Evolutionary conservation across 345 rosid species (phyloP), one percentile per base, ranked within the genome.

Genomic region (Arabidopsis arenosa): DNA sequence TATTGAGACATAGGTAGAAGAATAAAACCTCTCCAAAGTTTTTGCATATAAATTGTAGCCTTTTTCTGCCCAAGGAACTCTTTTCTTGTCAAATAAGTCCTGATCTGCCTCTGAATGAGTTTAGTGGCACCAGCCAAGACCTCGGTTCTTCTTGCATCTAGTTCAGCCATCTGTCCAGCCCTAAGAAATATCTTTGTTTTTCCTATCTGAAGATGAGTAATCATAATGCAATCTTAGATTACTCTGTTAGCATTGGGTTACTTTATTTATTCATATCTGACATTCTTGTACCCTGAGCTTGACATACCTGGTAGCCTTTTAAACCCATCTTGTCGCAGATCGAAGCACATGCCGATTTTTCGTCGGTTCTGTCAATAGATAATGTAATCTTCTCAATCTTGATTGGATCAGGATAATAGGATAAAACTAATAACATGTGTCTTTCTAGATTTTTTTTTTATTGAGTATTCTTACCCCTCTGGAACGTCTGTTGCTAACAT

Each of bases 141-240:
- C 79, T 88, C 89, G n/a, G 80, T 79, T 82, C 89, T 85, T 70
- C 86, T 64, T 33, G 91, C 89, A 81, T 87, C 91, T 68, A 87
- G 80, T 70, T 87, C 91, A 43, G 92, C 92, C 92, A 88, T 86
- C 80, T 88, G 92, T 52, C 89, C 92, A 1, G 92, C 92, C 65
- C 92, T 86, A 61, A 88, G 87, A 80, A 88, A 88, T 74, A 86
- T 85, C 74, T 88, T 86, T 57, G 87, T 71, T 76, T 84, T 88
- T 72, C 92, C 92, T 61, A 88, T 88, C 92, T 88, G 83, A 75
- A 76, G 56, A n/a, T 47, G 26, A 37, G 44, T 26, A 30, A 70
- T 73, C 61, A 45, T 45, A 52, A 60, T 72, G 70, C 65, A 70
- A 66, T 41, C 48, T 74, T 66, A 39, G 49, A 67, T 47, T 47